Evolutionary conservation across 345 rosid genomes (phyloP), one percentile per base, ranked within the genome.

Genomic region (Salix arbutifolia): DNA sequence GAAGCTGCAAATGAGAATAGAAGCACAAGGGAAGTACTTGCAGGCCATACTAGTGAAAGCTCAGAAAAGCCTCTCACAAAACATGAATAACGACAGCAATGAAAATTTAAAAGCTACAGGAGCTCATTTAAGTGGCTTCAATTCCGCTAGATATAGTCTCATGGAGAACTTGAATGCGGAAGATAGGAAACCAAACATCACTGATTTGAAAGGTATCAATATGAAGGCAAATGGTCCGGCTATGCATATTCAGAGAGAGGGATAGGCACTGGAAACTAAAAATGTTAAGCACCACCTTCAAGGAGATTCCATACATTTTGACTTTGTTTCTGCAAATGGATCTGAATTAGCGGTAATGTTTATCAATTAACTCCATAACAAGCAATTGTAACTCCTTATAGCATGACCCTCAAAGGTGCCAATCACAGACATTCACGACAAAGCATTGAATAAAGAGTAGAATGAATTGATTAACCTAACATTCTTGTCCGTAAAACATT

Each of bases 21-120:
- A 93, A 73, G 92, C 90, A 42, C 97, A 95, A 80, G 96, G 94
- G 64, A 93, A 86, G 71, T 95, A 92, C 87, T 82, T 95, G 84
- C 86, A 90, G 52, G 78, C 89, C 6, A 85, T 91, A 58, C 79
- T 90, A 52, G 94, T 90, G 80, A 93, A 86, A 85, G 97, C 97
- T 6, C 94, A 90, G 46, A 91, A 85, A 76, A 88, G 84, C 56
- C 78, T 89, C 23, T 78, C 91, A 0, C 8, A 74, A 6, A 77
- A 77, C 35, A 56, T 37, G 52, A 81, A 78, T n/a, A 28, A 58
- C 6, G 64, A 58, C 21, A 4, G 84, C 12, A 82, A 74, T 58
- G 78, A 64, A 10, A 80, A 85, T 72, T 65, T 28, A 42, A 78
- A 71, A 61, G 85, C 80, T 25, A 69, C 82, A 17, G 86, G 79